These are phyloP conservation scores for Geum urbanum DNA, from an alignment of 306 rosid species.

Conservation along the genomic window DNA sequence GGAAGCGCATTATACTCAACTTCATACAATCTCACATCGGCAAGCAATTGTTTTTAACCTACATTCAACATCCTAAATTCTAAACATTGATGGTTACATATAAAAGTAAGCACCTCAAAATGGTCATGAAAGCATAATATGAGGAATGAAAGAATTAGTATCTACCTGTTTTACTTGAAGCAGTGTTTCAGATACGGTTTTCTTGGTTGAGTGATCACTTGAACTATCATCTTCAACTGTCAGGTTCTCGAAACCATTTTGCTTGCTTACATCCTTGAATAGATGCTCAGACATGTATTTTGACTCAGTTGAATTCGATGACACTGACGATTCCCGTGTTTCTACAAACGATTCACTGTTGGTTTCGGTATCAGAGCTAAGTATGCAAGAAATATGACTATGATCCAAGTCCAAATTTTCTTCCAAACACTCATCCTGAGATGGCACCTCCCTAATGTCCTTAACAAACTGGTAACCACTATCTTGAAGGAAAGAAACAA, in stretches of 20 bases:
- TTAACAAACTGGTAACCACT: constrained; percentile 50
- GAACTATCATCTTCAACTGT: constrained; percentile 29
- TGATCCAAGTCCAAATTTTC: constrained; percentile 32
- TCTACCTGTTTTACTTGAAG: constrained; percentile 38
- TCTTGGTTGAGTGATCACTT: constrained; percentile 17
- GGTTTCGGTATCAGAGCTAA: constrained; percentile 22
- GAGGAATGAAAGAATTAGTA: constrained; percentile 15
- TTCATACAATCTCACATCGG: not conserved
- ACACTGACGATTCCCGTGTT: constrained; percentile 24
- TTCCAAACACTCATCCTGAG: constrained; percentile 18
- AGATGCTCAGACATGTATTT: constrained; percentile 17
- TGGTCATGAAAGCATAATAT: not conserved
- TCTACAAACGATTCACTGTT: constrained; percentile 28
- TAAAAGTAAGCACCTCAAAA: not conserved
- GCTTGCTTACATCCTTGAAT: constrained; percentile 22
- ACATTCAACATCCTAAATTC: not conserved
- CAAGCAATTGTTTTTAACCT: not conserved
- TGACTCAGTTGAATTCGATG: constrained; percentile 23
- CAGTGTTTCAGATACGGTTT: constrained; percentile 23
- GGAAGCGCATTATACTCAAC: not conserved
- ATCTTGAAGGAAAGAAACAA: constrained; percentile 72
- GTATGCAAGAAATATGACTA: constrained; percentile 16
- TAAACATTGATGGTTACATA: not conserved
- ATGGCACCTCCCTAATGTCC: constrained; percentile 35
- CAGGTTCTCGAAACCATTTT: constrained; percentile 20